These are phyloP conservation scores for Basipetospora sp. DNA, from an alignment of 2,329 filamentous ascomycete species.

Conservation along the genomic window DNA sequence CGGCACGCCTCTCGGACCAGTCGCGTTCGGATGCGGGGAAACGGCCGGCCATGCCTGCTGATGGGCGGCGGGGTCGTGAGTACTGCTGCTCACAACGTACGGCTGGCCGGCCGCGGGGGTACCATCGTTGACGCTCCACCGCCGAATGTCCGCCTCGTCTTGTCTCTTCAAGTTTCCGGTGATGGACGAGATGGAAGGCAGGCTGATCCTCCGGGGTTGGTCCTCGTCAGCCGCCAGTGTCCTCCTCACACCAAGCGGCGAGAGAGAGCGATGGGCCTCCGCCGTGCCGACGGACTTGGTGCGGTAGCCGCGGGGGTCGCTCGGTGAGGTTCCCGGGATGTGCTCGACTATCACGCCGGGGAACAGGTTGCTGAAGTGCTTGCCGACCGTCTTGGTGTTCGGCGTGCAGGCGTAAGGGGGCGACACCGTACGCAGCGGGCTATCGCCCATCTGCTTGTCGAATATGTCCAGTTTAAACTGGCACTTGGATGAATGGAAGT, in stretches of 20 bases:
- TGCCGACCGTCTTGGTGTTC: neutral
- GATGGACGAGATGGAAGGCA: slow-evolving; percentile 2
- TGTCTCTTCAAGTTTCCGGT: neutral
- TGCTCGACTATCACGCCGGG: neutral
- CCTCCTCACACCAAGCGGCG: no score
- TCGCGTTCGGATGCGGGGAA: no score
- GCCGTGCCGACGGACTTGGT: neutral
- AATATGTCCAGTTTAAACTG: no score
- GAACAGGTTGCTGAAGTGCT: slow-evolving; percentile 4
- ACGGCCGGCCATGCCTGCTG: no score
- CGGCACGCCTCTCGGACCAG: no score
- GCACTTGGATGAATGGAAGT: no score
- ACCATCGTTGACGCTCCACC: no score
- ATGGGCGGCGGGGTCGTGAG: no score
- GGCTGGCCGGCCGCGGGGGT: no score
- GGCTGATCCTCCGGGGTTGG: slow-evolving; percentile 1
- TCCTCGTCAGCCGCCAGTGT: neutral
- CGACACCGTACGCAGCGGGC: neutral
- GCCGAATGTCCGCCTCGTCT: neutral
- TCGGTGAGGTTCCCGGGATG: neutral
- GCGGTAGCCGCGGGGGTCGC: neutral
- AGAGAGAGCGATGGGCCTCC: no score
- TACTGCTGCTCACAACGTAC: no score
- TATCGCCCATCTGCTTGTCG: neutral
- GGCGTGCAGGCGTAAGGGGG: no score